These are phyloP conservation scores for Phaseolus coccineus DNA, from an alignment of 331 rosid species.

Conservation along the genomic window DNA sequence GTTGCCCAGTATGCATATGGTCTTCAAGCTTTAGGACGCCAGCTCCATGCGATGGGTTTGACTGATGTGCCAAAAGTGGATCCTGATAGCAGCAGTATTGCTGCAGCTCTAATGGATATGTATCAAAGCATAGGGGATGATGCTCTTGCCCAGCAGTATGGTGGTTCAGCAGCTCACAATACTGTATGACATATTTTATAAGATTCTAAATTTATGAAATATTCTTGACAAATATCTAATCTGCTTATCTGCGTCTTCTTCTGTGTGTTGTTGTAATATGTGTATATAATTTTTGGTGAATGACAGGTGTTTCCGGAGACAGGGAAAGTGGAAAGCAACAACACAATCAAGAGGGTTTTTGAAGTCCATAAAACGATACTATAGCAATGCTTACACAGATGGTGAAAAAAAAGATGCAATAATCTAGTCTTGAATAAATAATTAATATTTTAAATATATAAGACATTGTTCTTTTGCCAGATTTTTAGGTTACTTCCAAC, in stretches of 20 bases:
- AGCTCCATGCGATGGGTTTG: constrained; percentile 92
- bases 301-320: constrained; percentile 89
- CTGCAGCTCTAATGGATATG: constrained; percentile 95
- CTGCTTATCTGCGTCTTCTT: background rate
- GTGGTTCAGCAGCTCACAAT: constrained; percentile 98
- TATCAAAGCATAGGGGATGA: constrained; percentile 95
- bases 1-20: constrained; percentile 99
- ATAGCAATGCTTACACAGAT: constrained; percentile 91
- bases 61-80: constrained; percentile 80
- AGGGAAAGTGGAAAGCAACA: constrained; percentile 98
- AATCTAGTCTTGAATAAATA: too few relatives aligned
- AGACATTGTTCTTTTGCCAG: too few relatives aligned
- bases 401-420: constrained; percentile 66
- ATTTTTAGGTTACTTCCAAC: too few relatives aligned
- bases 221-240: constrained; percentile 26
- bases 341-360: constrained; percentile 87
- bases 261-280: constrained; percentile 12
- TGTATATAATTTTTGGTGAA: constrained; percentile 29
- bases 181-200: constrained; percentile 59
- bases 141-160: constrained; percentile 95
- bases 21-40: constrained; percentile 93
- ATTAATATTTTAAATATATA: too few relatives aligned
- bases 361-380: constrained; percentile 90
- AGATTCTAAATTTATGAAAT: constrained; percentile 40
- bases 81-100: constrained; percentile 77